Conservation (phyloP, 2,329 filamentous ascomycete genomes). For the Trichophyton simii region DNA sequence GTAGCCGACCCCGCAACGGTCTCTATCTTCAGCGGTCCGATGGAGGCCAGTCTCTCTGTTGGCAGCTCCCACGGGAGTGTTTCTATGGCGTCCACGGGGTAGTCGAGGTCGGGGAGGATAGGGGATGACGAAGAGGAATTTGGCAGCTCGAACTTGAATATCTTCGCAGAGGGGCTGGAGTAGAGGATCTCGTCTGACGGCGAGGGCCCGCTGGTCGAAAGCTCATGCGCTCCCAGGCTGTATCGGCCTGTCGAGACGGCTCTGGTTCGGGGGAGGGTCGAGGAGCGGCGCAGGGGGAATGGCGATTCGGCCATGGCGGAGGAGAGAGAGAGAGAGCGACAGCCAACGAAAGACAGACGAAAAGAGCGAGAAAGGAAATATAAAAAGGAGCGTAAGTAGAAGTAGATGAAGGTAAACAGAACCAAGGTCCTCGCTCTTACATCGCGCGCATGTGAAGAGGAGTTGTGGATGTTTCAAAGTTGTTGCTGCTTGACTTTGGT, state of each 20-base stretch:
- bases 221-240: constrained; percentile 11
- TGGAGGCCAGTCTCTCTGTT: constrained; percentile 69
- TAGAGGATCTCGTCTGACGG: constrained; percentile 44
- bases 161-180: constrained; percentile 58
- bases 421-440: background rate
- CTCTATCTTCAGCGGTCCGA: constrained; percentile 73
- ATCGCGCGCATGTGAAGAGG: background rate
- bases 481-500: background rate
- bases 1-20: constrained; percentile 74
- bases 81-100: constrained; percentile 43
- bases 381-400: background rate
- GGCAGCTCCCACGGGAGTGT: constrained; percentile 60
- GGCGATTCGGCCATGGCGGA: constrained; percentile 7
- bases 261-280: constrained; percentile 25
- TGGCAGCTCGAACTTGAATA: constrained; percentile 48
- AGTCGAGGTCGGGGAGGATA: constrained; percentile 32
- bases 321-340: background rate
- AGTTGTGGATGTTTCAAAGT: too few relatives aligned
- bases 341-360: background rate
- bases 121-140: constrained; percentile 30
- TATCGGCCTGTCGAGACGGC: constrained; percentile 21
- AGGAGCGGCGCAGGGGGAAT: constrained; percentile 9
- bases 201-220: constrained; percentile 16
- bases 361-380: background rate
- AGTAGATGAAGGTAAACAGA: background rate